Evolutionary conservation across 352 stramenopile genomes (phyloP), one percentile per base, ranked within the genome.

Genomic region (Globisporangium nunn): DNA sequence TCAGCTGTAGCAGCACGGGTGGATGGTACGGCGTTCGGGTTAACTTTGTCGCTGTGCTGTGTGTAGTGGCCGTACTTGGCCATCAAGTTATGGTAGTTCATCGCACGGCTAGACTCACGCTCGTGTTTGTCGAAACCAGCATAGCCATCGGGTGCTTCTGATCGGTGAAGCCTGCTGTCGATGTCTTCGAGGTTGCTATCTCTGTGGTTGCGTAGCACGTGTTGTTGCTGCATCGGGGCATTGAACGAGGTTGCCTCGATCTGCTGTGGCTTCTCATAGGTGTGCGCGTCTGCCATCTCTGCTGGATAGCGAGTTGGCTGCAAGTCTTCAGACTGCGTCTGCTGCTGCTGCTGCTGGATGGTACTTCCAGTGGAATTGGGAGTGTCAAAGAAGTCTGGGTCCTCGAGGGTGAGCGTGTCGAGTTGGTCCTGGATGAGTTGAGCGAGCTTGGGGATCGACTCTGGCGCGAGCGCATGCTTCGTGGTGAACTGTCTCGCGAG

Each of bases 61-160:
- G 72, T 81, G 58, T 87, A 85, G 54, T 88, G 77, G 1, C 78
- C 79, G 64, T 89, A 92, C 49, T 86, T 85, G 52, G 81, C 78
- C 68, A 88, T 76, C 23, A 92, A 67, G 52, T 68, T 73, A 48
- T 87, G 85, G 66, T 91, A 92, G 49, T 66, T 85, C 58, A 68
- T 71, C 56, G 89, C 81, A 8, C 78, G 76, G 48, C 77, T 56
- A 41, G 79, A 66, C 54, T 90, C 77, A 44, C 72, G 66, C 55
- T 75, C 68, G 23, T 66, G 43, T 5, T 59, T 54, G 28, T 71
- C 58, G 1, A 41, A 46, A 6, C 31, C 37, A 10, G 12, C 28
- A 4, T 53, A 33, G 33, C 23, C 17, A 14, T 61, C 17, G 11
- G 37, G 7, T 43, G 37, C 37, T 17, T 43, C 37, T 12, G 11